A percentile compares a stretch with the other conserved stretches of the same genome.
phyloP scores from a whole-genome alignment of 2,329 filamentous ascomycete species.

The Penicillium glabrum region DNA sequence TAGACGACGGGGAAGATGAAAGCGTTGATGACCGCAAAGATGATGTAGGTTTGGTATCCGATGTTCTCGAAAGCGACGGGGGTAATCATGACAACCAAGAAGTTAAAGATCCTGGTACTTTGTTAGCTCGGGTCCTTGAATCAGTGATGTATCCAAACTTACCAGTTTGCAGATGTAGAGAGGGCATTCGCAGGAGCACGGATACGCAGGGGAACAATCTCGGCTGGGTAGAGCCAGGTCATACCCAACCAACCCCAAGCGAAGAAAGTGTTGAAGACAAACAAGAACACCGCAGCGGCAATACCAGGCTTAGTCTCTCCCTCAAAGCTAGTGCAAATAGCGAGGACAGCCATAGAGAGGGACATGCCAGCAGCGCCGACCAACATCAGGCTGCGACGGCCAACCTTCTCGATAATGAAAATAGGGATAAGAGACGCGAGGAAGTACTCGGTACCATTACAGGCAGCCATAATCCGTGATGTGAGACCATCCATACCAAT shows the following conservation, averaged over 20 bases:
- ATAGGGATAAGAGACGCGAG: conserved; percentile 52
- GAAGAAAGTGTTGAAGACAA: conserved; percentile 64
- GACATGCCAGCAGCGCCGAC: conserved; percentile 66
- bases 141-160: neutral
- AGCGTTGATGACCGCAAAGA: conserved; percentile 55
- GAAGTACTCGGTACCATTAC: conserved; percentile 57
- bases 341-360: conserved; percentile 63
- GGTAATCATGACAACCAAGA: conserved; percentile 65
- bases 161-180: conserved; percentile 21
- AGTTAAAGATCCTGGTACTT: conserved; percentile 49
- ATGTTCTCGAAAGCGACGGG: conserved; percentile 59
- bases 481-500: conserved; percentile 41
- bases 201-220: conserved; percentile 50
- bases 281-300: conserved; percentile 55
- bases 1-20: conserved; percentile 56
- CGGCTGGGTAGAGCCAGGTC: conserved; percentile 63
- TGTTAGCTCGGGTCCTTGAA: neutral
- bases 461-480: conserved; percentile 54
- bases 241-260: conserved; percentile 61
- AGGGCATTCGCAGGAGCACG: conserved; percentile 28
- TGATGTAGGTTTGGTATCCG: conserved; percentile 54
- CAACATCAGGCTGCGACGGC: conserved; percentile 68
- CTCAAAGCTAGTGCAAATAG: conserved; percentile 39
- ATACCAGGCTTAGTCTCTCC: conserved; percentile 41
- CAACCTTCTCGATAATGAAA: conserved; percentile 51